phyloP scores from a whole-genome alignment of 2,329 filamentous ascomycete genomes.

The Verticillium zaregamsianum region DNA sequence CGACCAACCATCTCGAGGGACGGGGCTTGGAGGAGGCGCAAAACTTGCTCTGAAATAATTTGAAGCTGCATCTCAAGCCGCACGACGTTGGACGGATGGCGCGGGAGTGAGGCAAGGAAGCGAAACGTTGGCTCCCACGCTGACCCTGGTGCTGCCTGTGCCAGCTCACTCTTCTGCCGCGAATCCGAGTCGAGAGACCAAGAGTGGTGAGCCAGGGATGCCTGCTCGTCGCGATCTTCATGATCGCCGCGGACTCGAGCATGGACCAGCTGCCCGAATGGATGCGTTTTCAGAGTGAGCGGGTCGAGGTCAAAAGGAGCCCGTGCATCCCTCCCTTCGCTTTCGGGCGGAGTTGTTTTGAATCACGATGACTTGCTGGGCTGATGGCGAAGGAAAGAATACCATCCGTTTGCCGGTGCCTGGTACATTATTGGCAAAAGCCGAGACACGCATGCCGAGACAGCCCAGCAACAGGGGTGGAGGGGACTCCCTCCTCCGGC shows the following conservation, averaged over 20 bases:
- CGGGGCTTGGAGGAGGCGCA: slow-evolving; percentile 1
- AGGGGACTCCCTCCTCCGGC: neutral
- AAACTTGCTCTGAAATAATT: slow-evolving; percentile 8
- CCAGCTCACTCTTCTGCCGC: neutral
- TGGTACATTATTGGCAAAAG: neutral
- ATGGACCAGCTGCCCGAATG: neutral
- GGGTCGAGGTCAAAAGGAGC: neutral
- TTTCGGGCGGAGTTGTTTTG: neutral
- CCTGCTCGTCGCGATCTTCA: neutral
- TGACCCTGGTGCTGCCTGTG: neutral
- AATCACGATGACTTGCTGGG: neutral
- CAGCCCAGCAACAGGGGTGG: neutral
- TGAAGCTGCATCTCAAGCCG: neutral
- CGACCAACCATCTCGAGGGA: slow-evolving; percentile 6
- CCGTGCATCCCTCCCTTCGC: neutral
- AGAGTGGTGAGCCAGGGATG: neutral
- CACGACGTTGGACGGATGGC: neutral
- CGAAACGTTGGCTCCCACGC: neutral
- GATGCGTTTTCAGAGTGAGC: neutral
- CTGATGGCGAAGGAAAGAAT: neutral
- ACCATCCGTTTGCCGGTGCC: neutral
- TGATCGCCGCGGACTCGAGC: neutral
- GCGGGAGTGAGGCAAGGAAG: neutral
- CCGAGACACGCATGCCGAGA: neutral
- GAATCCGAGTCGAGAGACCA: neutral